Conservation (phyloP, 176 grass and related monocot genomes). For the Leersia perrieri region DNA sequence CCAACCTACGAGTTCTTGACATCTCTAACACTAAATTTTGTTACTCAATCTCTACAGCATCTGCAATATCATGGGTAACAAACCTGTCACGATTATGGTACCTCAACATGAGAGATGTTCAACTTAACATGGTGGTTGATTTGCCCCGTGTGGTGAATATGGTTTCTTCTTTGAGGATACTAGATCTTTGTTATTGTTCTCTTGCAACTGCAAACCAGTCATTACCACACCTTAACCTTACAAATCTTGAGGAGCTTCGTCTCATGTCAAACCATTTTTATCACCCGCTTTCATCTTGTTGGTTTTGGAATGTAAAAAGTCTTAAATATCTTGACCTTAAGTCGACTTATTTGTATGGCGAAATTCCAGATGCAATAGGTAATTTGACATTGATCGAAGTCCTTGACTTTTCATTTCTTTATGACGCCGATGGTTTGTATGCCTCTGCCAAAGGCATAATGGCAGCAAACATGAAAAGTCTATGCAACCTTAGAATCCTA, state of each 20-base stretch:
- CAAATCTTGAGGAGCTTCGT: background rate
- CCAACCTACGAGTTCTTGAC: background rate
- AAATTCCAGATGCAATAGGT: background rate
- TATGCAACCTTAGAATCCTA: background rate
- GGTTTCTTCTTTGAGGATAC: background rate
- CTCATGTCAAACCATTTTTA: background rate
- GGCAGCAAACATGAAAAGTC: background rate
- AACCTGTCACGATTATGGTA: background rate
- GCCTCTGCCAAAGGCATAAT: background rate
- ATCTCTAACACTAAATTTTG: background rate
- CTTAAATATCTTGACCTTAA: background rate
- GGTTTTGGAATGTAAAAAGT: constrained; percentile 27
- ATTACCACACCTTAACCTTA: background rate
- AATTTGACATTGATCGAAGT: background rate
- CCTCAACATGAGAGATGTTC: background rate
- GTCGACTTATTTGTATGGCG: background rate
- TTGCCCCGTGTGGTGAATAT: background rate
- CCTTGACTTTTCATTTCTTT: background rate
- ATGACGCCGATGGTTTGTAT: background rate
- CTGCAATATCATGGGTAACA: background rate
- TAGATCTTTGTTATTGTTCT: rapidly evolving
- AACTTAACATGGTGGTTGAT: background rate
- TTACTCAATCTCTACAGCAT: too few relatives aligned
- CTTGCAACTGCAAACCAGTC: background rate
- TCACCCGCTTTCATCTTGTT: background rate